A percentile compares a stretch with the other conserved stretches of the same genome.
These are phyloP conservation scores for Tarenaya hassleriana DNA, from an alignment of 345 rosid species.

Conservation along the genomic window DNA sequence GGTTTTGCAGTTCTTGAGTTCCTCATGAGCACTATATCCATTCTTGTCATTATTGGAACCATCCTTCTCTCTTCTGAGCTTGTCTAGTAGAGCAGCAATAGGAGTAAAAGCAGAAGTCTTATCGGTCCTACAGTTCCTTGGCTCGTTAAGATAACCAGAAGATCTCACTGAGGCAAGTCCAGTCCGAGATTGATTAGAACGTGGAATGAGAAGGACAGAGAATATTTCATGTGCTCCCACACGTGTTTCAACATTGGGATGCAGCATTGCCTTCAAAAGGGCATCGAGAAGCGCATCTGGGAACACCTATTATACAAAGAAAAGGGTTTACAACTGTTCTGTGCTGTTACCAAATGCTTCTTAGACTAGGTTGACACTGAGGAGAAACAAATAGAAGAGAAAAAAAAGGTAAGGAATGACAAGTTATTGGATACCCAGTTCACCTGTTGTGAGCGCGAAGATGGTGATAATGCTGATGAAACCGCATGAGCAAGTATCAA, in stretches of 20 bases:
- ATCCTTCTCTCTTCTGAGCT: slow-evolving; percentile 77
- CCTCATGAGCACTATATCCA: slow-evolving; percentile 37
- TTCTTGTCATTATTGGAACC: slow-evolving; percentile 42
- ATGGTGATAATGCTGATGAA: slow-evolving; percentile 44
- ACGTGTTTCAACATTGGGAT: slow-evolving; percentile 77
- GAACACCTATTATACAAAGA: slow-evolving; percentile 49
- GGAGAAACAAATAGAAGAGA: neutral
- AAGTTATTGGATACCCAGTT: slow-evolving; percentile 4
- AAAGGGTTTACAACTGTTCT: too few relatives aligned
- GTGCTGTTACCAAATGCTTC: neutral
- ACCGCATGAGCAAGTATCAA: slow-evolving; percentile 76
- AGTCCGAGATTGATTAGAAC: slow-evolving; percentile 38
- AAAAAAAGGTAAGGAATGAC: slow-evolving; percentile 2
- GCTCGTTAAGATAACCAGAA: slow-evolving; percentile 51
- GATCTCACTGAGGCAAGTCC: slow-evolving; percentile 55
- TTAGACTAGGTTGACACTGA: neutral
- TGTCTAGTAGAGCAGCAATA: slow-evolving; percentile 67
- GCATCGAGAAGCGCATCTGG: slow-evolving; percentile 79
- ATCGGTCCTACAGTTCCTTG: slow-evolving; percentile 57
- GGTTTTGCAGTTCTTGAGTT: slow-evolving; percentile 45
- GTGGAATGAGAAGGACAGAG: slow-evolving; percentile 70
- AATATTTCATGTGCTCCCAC: slow-evolving; percentile 84
- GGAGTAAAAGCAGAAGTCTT: slow-evolving; percentile 66
- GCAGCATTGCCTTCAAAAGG: slow-evolving; percentile 78
- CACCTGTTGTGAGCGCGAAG: slow-evolving; percentile 64